Evolutionary conservation across 495 filamentous ascomycete species (phyloP).

Genomic region (Xylaria curta): DNA sequence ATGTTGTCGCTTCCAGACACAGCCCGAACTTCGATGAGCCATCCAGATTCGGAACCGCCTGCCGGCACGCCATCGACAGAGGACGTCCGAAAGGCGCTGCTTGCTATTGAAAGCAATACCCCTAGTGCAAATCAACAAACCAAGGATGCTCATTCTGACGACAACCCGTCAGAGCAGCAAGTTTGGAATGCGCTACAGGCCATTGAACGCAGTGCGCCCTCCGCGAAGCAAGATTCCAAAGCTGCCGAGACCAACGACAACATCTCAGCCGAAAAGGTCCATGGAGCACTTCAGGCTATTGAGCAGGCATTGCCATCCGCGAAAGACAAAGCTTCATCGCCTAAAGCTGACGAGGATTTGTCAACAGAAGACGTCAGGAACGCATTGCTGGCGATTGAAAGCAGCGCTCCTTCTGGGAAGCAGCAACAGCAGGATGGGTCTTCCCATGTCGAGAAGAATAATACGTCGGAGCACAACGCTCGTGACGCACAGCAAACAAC

Average conservation of each 20-base stretch:
- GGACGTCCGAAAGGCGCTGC: neutral
- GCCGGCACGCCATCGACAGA: neutral
- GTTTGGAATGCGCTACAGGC: neutral
- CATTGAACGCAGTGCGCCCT: neutral
- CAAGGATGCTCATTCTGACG: neutral
- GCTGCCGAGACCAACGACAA: neutral
- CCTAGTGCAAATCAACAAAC: neutral
- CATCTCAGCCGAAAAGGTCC: neutral
- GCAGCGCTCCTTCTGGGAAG: neutral
- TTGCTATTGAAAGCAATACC: neutral
- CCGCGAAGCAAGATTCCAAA: neutral
- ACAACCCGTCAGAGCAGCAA: neutral
- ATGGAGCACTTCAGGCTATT: neutral
- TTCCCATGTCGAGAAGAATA: neutral
- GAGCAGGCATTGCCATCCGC: neutral
- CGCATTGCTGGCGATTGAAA: neutral
- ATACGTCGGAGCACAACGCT: neutral
- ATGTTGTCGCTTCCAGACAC: neutral
- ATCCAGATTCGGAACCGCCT: neutral
- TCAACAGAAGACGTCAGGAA: neutral
- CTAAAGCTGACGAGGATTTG: neutral
- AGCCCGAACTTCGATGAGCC: neutral
- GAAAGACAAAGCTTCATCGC: neutral
- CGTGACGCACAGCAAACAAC: neutral
- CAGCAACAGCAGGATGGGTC: neutral